Percentiles rank a stretch among this genome's conserved stretches.
Conservation (phyloP, 495 filamentous ascomycete species). For the Aspergillus sclerotiicarbonarius region DNA sequence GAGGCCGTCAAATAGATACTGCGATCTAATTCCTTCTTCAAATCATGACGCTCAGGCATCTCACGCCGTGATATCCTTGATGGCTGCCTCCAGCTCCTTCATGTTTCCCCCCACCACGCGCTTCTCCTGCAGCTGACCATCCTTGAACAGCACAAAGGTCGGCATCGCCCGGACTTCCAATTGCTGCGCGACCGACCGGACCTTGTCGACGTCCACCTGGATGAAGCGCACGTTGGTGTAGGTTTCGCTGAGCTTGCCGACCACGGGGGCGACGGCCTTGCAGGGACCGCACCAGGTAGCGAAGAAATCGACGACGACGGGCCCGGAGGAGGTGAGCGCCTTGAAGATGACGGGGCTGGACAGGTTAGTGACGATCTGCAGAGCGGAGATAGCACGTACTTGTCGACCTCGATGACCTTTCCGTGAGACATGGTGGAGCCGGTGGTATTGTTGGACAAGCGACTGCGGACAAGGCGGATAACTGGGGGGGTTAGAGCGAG, state of each 20-base stretch:
- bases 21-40: background rate
- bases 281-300: slow-evolving; percentile 85
- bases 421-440: slow-evolving; percentile 14
- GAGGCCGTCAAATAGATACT: too few species aligned
- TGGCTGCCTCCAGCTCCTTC: slow-evolving; percentile 20
- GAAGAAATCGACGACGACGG: slow-evolving; percentile 59
- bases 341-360: slow-evolving; percentile 22
- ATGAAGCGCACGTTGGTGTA: slow-evolving; percentile 65
- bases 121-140: slow-evolving; percentile 49
- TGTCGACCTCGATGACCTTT: slow-evolving; percentile 20
- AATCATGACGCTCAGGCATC: background rate
- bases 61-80: slow-evolving; percentile 9
- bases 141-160: slow-evolving; percentile 77
- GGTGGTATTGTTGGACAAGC: slow-evolving; percentile 1
- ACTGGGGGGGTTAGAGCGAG: slow-evolving; percentile 4
- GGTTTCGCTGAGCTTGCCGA: slow-evolving; percentile 61
- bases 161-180: slow-evolving; percentile 84
- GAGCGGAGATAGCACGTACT: slow-evolving; percentile 4
- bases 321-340: slow-evolving; percentile 53
- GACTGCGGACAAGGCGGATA: slow-evolving; percentile 16
- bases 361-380: background rate
- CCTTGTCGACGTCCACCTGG: slow-evolving; percentile 86
- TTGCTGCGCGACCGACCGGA: slow-evolving; percentile 68
- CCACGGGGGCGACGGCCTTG: slow-evolving; percentile 77
- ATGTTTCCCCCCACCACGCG: slow-evolving; percentile 21